Evolutionary conservation across 1,284 basidiomycete genomes (phyloP).

Genomic region (Cutaneotrichosporon mucoides): DNA sequence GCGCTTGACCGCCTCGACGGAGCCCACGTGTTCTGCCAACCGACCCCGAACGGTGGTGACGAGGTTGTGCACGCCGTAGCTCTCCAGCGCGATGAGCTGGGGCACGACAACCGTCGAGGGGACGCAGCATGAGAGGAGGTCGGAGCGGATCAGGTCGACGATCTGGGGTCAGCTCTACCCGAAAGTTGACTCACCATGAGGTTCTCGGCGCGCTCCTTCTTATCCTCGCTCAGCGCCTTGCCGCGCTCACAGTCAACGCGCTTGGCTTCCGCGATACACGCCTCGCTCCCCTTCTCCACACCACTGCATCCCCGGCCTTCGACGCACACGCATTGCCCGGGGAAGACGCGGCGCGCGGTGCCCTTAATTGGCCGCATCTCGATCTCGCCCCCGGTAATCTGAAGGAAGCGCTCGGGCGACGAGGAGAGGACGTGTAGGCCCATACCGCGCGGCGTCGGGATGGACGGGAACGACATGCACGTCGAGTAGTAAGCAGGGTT

Average conservation of each 20-base stretch:
- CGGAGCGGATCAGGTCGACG: constrained; percentile 91
- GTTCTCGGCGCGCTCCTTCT: constrained; percentile 94
- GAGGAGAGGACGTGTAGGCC: constrained; percentile 66
- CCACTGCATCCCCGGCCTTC: constrained; percentile 28
- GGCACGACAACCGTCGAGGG: constrained; percentile 73
- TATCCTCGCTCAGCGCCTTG: constrained; percentile 61
- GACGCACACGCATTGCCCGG: constrained; percentile 39
- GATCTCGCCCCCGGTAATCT: constrained; percentile 55
- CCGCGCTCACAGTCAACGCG: constrained; percentile 46
- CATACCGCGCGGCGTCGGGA: constrained; percentile 50
- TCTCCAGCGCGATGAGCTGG: constrained; percentile 83
- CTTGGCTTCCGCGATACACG: constrained; percentile 28
- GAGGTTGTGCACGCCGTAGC: constrained; percentile 93
- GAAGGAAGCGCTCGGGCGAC: constrained; percentile 90
- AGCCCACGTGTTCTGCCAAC: constrained; percentile 50
- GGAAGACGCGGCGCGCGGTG: constrained; percentile 53
- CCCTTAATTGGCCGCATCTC: constrained; percentile 97
- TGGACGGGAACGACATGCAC: constrained; percentile 63
- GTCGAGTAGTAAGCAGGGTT: constrained; percentile 93
- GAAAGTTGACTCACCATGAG: too few species aligned
- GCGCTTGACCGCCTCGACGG: constrained; percentile 68
- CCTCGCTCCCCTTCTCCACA: constrained; percentile 22
- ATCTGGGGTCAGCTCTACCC: too few species aligned
- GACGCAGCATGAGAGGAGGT: constrained; percentile 68
- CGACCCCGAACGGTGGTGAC: constrained; percentile 87